phyloP scores from a whole-genome alignment of 2,329 filamentous ascomycete species.

The Thyridium curvatum region DNA sequence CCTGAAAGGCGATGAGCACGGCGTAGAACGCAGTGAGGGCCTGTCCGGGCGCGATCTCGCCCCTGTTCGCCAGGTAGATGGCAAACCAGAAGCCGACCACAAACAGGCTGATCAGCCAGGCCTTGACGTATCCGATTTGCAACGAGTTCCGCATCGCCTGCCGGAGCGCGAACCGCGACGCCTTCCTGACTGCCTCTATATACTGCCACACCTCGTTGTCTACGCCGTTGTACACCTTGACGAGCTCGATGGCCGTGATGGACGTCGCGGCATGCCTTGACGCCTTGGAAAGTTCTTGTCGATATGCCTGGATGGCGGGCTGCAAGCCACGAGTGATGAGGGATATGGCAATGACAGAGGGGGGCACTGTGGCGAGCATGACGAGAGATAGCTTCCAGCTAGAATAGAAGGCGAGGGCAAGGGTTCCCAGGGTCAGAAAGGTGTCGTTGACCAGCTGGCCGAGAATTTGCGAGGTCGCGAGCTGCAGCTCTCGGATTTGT shows the following conservation, averaged over 20 bases:
- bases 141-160: conserved; percentile 64
- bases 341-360: conserved; percentile 55
- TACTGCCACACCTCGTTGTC: conserved; percentile 65
- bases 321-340: conserved; percentile 57
- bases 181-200: conserved; percentile 24
- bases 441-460: conserved; percentile 62
- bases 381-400: conserved; percentile 83
- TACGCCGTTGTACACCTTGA: conserved; percentile 80
- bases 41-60: conserved; percentile 52
- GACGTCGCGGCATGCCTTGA: conserved; percentile 67
- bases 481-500: conserved; percentile 75
- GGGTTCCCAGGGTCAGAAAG: conserved; percentile 57
- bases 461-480: conserved; percentile 72
- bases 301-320: conserved; percentile 62
- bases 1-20: conserved; percentile 68
- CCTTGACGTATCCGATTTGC: conserved; percentile 67
- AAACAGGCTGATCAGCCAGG: conserved; percentile 74
- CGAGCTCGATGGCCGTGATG: conserved; percentile 69
- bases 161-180: conserved; percentile 46
- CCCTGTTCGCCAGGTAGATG: conserved; percentile 57
- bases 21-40: conserved; percentile 84
- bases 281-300: conserved; percentile 58
- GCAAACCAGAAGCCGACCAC: conserved; percentile 90
- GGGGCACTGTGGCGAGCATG: conserved; percentile 65
- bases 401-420: conserved; percentile 67